Base-by-base conservation (phyloP, 176 grass and related monocot species). In the Elaeis guineensis region DNA sequence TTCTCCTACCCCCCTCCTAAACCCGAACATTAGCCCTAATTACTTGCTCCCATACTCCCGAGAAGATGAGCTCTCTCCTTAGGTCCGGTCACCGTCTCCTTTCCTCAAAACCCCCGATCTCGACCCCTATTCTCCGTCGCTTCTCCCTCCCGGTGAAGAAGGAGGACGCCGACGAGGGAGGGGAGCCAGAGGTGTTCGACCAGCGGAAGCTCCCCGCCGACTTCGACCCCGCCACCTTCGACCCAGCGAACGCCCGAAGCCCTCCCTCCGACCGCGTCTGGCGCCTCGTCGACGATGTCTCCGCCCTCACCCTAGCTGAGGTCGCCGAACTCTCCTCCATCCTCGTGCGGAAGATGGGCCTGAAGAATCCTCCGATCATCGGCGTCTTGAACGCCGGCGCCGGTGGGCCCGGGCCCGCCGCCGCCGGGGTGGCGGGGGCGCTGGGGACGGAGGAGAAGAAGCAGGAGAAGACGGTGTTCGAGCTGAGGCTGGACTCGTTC, bases 251-350 rank as follows among this genome's bases (percentile, higher is more conserved):
- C 88, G 25, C 18, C 1, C n/a, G 65, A 4, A 23, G 25, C 25
- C 72, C 83, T 0, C 92, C 92, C 8, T 82, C 87, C 14, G 84
- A 97, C 44, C 80, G 87, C n/a, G 92, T 97, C 17, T 97, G 87
- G 87, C 81, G 92, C 55, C 92, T 97, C 54, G 87, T 91, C 72
- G 92, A 97, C 15, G 83, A 97, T 23, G 75, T 88, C 57, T 75
- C 83, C 24, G 75, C 84, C 54, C 87, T 91, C 19, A 85, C 86
- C 51, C 80, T 97, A 3, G 69, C 58, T 3, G 84, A 97, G 58
- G 61, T 85, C 5, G 76, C 80, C 4, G 64, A 80, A 30, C 86
- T 96, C 20, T 84, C 83, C 17, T 23, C 23, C 23, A 23, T 23
- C 23, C 23, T 23, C 23, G 23, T 23, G 23, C 23, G 23, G 23